A percentile compares a stretch with the other conserved stretches of the same genome.
Conservation (phyloP, 768 basidiomycete genomes). For the Hysterangium stoloniferum region DNA sequence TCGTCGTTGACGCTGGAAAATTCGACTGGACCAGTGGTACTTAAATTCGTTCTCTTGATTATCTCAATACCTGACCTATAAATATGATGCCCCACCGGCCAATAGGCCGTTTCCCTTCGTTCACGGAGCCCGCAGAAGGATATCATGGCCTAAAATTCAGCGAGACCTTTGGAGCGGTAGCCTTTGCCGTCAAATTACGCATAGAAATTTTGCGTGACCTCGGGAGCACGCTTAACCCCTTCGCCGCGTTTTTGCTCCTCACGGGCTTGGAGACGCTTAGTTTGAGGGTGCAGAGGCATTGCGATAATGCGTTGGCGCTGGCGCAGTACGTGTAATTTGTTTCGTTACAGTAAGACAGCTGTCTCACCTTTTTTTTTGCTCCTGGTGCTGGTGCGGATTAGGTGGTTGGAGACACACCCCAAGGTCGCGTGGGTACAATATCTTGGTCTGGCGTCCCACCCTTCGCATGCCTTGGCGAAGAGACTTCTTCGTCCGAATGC, state of each 20-base stretch:
- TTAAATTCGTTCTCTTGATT: not conserved
- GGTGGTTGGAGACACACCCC: constrained; percentile 56
- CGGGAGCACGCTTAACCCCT: constrained; percentile 60
- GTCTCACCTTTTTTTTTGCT: not conserved
- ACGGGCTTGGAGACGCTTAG: constrained; percentile 75
- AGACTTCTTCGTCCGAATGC: constrained; percentile 43
- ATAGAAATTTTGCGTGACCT: constrained; percentile 57
- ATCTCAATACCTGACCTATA: constrained; percentile 26
- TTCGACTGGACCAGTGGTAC: constrained; percentile 11
- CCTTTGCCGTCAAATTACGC: constrained; percentile 63
- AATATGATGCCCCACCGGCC: constrained; percentile 56
- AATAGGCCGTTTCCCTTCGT: constrained; percentile 63
- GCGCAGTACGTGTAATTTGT: constrained; percentile 29
- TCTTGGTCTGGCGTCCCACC: constrained; percentile 57
- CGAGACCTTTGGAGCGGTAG: constrained; percentile 55
- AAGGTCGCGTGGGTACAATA: constrained; percentile 74
- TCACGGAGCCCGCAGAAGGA: constrained; percentile 67
- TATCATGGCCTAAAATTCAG: constrained; percentile 66
- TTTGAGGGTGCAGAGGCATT: constrained; percentile 63
- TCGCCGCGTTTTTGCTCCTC: constrained; percentile 67
- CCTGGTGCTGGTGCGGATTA: no score
- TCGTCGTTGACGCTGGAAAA: constrained; percentile 62
- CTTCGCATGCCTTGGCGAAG: constrained; percentile 51
- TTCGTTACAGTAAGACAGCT: not conserved
- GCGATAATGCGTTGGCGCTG: constrained; percentile 59